Conservation (phyloP, 768 basidiomycete species). For the Suillus americanus region DNA sequence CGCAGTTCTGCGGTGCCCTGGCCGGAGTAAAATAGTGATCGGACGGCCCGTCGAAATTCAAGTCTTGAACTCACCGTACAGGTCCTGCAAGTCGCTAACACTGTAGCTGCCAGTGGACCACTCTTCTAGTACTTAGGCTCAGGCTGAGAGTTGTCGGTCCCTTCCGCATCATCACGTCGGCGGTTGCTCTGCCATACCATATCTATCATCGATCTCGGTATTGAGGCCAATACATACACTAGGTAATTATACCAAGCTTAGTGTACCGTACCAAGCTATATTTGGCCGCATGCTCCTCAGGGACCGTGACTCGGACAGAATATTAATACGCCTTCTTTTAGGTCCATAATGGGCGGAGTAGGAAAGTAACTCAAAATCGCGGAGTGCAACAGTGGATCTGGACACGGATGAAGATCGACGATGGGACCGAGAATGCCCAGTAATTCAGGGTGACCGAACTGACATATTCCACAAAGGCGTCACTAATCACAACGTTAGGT, state of each 20-base stretch:
- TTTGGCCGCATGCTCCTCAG: neutral
- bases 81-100: neutral
- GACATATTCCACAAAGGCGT: slow-evolving; percentile 2
- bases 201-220: neutral
- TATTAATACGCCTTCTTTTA: slow-evolving; percentile 1
- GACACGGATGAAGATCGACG: neutral
- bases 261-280: neutral
- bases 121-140: no score
- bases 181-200: neutral
- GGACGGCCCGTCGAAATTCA: neutral
- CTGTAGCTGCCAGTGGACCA: neutral
- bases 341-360: slow-evolving; percentile 10
- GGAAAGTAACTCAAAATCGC: neutral
- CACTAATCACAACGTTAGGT: neutral
- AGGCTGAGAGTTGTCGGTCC: neutral
- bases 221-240: neutral
- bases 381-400: neutral
- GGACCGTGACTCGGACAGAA: neutral
- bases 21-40: no score
- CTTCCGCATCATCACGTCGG: neutral
- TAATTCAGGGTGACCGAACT: slow-evolving; percentile 3
- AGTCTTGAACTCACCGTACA: neutral
- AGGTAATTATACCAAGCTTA: neutral
- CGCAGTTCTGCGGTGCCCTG: neutral
- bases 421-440: neutral